Conservation (phyloP, 768 basidiomycete genomes). For the Phanerodontia chrysosporium region DNA sequence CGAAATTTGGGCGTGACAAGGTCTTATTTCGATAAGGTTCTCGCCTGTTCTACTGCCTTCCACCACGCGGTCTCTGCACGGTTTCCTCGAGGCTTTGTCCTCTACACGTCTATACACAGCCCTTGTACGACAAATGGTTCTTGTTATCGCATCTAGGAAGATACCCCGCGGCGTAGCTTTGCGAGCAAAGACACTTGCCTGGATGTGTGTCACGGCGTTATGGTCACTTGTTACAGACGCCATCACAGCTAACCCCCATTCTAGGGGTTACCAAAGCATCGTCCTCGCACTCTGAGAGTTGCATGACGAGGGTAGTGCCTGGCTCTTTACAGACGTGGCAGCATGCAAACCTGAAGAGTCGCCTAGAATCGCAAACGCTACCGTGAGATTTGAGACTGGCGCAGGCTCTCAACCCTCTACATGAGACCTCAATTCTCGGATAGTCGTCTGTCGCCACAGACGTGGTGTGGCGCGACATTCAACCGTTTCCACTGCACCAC, state of each 20-base stretch:
- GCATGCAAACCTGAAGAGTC: no score
- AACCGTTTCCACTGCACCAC: no score
- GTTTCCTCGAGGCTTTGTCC: background rate
- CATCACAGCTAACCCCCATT: background rate
- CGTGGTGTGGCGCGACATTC: no score
- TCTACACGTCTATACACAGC: background rate
- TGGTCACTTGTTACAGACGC: background rate
- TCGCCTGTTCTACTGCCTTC: conserved; percentile 10
- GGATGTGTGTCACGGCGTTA: background rate
- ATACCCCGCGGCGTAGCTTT: background rate
- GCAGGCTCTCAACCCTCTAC: no score
- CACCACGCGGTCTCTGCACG: background rate
- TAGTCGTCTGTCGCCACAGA: no score
- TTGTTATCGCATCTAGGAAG: background rate
- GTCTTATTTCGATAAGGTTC: conserved; percentile 10
- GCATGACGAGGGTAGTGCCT: no score
- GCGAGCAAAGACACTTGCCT: background rate
- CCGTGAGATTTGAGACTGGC: no score
- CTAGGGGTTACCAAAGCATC: no score
- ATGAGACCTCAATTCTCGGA: no score
- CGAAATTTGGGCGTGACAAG: conserved; percentile 24
- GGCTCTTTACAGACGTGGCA: no score
- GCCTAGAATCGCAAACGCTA: no score
- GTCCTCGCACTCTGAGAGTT: no score
- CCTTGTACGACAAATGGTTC: background rate